Conservation (phyloP, 2,329 filamentous ascomycete species). For the Rachicladosporium sp. region DNA sequence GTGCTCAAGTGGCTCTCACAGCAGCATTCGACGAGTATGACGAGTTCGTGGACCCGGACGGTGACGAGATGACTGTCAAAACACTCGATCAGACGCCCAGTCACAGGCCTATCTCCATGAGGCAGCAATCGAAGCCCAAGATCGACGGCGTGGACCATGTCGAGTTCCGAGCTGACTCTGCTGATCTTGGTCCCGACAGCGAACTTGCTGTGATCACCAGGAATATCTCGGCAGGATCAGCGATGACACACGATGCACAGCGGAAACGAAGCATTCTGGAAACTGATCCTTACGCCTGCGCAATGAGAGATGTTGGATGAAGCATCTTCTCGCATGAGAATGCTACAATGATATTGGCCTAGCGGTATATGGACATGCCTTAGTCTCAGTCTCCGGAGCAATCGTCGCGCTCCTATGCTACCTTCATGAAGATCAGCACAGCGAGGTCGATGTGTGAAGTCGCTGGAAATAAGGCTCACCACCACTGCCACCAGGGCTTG, state of each 20-base stretch:
- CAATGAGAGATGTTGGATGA: constrained; percentile 1
- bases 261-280: constrained; percentile 1
- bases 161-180: constrained; percentile 1
- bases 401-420: too few species aligned
- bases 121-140: not conserved
- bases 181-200: not conserved
- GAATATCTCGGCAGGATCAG: not conserved
- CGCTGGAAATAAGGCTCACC: too few species aligned
- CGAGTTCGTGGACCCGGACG: not conserved
- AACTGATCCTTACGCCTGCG: constrained; percentile 2
- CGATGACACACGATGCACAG: constrained; percentile 1
- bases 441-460: too few species aligned
- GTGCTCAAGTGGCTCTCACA: not conserved
- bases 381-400: too few species aligned
- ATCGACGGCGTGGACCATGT: constrained; percentile 2
- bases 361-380: too few species aligned
- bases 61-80: not conserved
- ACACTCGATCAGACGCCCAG: not conserved
- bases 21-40: constrained; percentile 5
- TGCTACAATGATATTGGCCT: too few species aligned
- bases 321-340: too few species aligned
- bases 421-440: too few species aligned
- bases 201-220: not conserved
- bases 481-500: too few species aligned
- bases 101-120: not conserved